Evolutionary conservation across 2,329 filamentous ascomycete species (phyloP).

Genomic region (Bisporella sp.): DNA sequence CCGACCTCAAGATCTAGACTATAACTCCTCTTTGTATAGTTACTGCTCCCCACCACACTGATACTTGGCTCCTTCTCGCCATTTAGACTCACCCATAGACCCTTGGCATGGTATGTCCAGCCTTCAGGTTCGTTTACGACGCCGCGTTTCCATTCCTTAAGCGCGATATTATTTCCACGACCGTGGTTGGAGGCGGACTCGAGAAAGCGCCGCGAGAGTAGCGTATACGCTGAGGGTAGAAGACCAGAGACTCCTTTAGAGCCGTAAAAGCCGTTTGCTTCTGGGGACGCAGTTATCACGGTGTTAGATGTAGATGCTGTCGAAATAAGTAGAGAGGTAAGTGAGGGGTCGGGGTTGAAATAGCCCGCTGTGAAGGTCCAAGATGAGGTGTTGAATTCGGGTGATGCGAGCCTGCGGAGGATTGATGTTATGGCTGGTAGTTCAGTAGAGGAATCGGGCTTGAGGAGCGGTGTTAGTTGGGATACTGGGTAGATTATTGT

Average conservation of each 20-base stretch:
- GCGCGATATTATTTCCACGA: constrained; percentile 48
- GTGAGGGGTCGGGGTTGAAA: constrained; percentile 88
- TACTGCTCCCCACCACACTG: constrained; percentile 83
- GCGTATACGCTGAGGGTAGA: constrained; percentile 85
- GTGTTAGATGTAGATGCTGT: constrained; percentile 66
- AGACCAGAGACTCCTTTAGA: constrained; percentile 84
- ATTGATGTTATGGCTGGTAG: constrained; percentile 73
- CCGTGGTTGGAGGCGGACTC: constrained; percentile 33
- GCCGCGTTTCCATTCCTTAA: constrained; percentile 85
- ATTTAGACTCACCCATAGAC: constrained; percentile 78
- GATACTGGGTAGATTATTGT: constrained; percentile 81
- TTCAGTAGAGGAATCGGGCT: constrained; percentile 78
- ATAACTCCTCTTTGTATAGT: constrained; percentile 94
- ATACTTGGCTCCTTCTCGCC: constrained; percentile 61
- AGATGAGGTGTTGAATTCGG: constrained; percentile 59
- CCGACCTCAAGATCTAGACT: constrained; percentile 87
- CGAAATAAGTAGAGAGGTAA: constrained; percentile 71
- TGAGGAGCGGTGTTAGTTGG: constrained; percentile 80
- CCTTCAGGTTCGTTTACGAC: constrained; percentile 73
- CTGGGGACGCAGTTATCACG: constrained; percentile 85
- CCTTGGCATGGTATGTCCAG: constrained; percentile 98
- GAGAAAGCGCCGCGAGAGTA: constrained; percentile 78
- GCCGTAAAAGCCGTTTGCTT: constrained; percentile 92
- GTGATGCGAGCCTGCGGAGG: constrained; percentile 57
- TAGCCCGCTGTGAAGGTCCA: constrained; percentile 99